Evolutionary conservation across 2,329 filamentous ascomycete species (phyloP), one percentile per base, ranked within the genome.

Genomic region (Fusarium musae): DNA sequence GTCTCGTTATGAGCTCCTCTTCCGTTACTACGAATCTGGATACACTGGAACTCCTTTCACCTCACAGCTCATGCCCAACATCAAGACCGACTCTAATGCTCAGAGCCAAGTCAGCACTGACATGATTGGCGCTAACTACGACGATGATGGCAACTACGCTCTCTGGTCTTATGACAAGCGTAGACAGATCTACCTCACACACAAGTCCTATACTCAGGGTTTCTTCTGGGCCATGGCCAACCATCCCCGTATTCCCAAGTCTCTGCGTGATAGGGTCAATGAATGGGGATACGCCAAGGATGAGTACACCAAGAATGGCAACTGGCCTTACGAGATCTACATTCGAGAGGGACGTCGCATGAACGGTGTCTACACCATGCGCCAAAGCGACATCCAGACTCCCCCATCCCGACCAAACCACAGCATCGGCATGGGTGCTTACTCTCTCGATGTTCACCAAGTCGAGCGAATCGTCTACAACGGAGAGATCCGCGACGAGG

Each of bases 251-350:
- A 47, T 73, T n/a, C 70, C 66, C n/a, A 32, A 59, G 21, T 34
- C 23, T 10, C 53, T 73, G 1, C 59, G 70, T 9, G 37, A 43
- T 1, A 36, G 56, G 12, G n/a, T 70, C 6, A 26, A 23, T 10
- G 43, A 47, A 37, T 73, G 70, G 70, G 70, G 70, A 42, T 70
- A 73, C 17, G 70, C 70, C 16, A 73, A 73, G 43, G 70, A 73
- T 4, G 70, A 73, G 40, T 73, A 58, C 43, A 46, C 59, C 11
- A 70, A 56, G 16, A 73, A 73, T 17, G 59, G 46, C 6, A 73
- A 73, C 53, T 73, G 69, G 70, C 70, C 70, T 12, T 70, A 73
- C 4, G 70, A 73, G 65, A 69, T 73, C 21, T 73, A 73, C 28
- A 73, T 73, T 15, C 60, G 70, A 34, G 70, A 73, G 16, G 70